Evolutionary conservation across 2,329 filamentous ascomycete species (phyloP), one percentile per base, ranked within the genome.

Genomic region (Onygenales sp.): DNA sequence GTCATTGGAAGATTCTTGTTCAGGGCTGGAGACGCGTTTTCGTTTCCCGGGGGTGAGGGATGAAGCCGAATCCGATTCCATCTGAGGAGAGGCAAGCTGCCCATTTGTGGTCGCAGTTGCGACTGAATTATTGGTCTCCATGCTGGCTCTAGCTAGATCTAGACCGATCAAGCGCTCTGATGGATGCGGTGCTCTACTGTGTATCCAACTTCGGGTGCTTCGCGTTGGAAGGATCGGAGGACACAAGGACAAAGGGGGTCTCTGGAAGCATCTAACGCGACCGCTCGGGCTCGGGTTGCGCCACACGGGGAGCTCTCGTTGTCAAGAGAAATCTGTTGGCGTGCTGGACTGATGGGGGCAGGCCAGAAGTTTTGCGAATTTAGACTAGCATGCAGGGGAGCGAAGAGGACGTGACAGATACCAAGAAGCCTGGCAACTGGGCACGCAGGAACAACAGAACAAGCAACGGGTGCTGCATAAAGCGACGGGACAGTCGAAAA

Each of bases 11-110:
- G 57, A 51, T 56, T 63, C 68, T 32, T 66, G 63, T 27, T 67
- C 64, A 45, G 66, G 62, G 50, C 63, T 62, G 21, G 68, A 64
- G 14, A 60, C 62, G 57, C 70, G 70, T 63, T 73, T 73, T 63
- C 70, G 68, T 58, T 73, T 73, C 44, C 65, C 68, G 49, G 70
- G 65, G 33, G 68, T 70, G 51, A 67, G 63, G 47, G 62, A 54
- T 33, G 59, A 58, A 51, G 62, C 57, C 9, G 63, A 57, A 48
- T 70, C 65, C 48, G 64, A 45, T n/a, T 46, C n/a, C n/a, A 32
- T 10, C 37, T 62, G 59, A 32, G 59, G 56, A 36, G 61, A 58
- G 57, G 62, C 60, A 34, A 63, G 58, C 52, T 69, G 67, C 46
- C 68, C 68, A 59, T 71, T 70, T 53, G 63, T 63, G 52, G 61